Conservation (phyloP, 2,329 filamentous ascomycete species). For the Aspergillaceae sp. region DNA sequence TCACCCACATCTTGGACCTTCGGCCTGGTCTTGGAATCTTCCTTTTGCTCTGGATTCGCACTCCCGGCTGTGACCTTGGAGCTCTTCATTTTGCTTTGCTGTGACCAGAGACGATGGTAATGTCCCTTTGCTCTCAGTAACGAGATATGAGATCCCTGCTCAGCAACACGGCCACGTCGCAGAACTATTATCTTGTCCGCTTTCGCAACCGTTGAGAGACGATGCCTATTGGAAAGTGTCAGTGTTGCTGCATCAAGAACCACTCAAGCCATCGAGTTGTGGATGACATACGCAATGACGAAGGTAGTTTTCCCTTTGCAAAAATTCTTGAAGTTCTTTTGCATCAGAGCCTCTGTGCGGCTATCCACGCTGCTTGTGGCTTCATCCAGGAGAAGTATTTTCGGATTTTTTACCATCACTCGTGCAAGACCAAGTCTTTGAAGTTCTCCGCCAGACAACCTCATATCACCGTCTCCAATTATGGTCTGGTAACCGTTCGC, state of each 20-base stretch:
- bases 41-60: not conserved
- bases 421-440: conserved; percentile 44
- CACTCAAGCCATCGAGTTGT: not conserved
- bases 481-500: conserved; percentile 43
- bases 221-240: conserved; percentile 40
- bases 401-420: conserved; percentile 36
- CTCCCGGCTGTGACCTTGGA: not conserved
- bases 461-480: conserved; percentile 43
- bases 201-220: conserved; percentile 53
- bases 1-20: not conserved
- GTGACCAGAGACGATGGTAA: conserved; percentile 58
- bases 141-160: conserved; percentile 54
- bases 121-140: conserved; percentile 51
- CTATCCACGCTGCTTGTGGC: conserved; percentile 45
- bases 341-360: conserved; percentile 39
- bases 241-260: not conserved
- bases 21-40: not conserved
- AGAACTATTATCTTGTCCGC: conserved; percentile 61
- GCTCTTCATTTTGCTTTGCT: conserved; percentile 38
- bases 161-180: conserved; percentile 53
- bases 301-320: conserved; percentile 45
- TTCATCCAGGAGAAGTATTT: conserved; percentile 42
- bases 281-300: conserved; percentile 38
- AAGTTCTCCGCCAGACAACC: conserved; percentile 45
- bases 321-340: conserved; percentile 40